Conservation (phyloP, 2,329 filamentous ascomycete genomes). For the Diaporthe velutina region DNA sequence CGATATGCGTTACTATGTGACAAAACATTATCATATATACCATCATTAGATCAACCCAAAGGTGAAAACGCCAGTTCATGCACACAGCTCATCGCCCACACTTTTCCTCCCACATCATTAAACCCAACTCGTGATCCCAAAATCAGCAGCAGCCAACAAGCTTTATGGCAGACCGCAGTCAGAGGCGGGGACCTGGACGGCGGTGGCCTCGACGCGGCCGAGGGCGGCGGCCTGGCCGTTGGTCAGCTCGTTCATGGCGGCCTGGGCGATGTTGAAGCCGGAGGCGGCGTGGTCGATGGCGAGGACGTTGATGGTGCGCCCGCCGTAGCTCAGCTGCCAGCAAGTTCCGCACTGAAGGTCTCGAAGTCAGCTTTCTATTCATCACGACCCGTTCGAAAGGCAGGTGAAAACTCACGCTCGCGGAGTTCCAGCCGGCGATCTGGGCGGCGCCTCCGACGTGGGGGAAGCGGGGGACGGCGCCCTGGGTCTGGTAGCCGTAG, state of each 20-base stretch:
- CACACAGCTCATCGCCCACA: background rate
- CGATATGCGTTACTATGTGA: constrained; percentile 25
- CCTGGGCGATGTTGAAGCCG: constrained; percentile 70
- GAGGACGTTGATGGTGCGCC: constrained; percentile 65
- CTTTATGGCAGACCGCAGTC: constrained; percentile 52
- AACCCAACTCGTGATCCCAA: background rate
- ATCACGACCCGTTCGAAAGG: too few relatives aligned
- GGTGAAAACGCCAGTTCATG: background rate
- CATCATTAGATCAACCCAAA: constrained; percentile 11
- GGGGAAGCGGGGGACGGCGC: constrained; percentile 63
- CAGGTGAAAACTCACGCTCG: constrained; percentile 47
- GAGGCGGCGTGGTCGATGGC: constrained; percentile 65
- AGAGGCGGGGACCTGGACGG: constrained; percentile 56
- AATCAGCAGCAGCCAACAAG: background rate
- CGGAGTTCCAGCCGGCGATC: constrained; percentile 69
- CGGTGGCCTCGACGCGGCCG: constrained; percentile 65
- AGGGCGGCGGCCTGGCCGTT: constrained; percentile 61
- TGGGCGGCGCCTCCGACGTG: constrained; percentile 67
- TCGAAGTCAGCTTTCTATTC: background rate
- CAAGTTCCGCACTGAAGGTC: constrained; percentile 67
- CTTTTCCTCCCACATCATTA: background rate
- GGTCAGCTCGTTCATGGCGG: constrained; percentile 69
- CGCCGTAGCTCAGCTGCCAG: constrained; percentile 67
- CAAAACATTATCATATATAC: constrained; percentile 32
- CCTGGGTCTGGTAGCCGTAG: constrained; percentile 70